These are phyloP conservation scores for Ceratocystis smalleyi DNA, from an alignment of 2,329 filamentous ascomycete genomes.

Conservation along the genomic window DNA sequence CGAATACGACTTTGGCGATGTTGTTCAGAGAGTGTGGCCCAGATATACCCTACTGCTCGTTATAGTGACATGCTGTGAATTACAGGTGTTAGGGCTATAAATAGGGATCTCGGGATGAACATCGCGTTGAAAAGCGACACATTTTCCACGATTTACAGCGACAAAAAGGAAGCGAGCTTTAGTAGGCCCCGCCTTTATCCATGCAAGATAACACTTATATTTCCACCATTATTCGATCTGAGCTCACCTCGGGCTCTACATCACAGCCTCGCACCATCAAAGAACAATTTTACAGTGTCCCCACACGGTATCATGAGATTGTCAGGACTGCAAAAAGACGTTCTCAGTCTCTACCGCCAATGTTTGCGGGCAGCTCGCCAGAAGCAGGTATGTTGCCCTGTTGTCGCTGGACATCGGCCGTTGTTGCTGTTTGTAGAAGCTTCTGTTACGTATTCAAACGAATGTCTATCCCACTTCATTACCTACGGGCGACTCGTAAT, in stretches of 20 bases:
- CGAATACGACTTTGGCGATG: constrained; percentile 43
- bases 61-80: constrained; percentile 48
- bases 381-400: constrained; percentile 50
- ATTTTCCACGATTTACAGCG: no score
- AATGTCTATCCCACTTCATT: neutral
- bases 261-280: neutral
- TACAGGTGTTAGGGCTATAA: no score
- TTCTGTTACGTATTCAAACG: neutral
- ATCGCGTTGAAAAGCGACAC: no score
- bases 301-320: constrained; percentile 31
- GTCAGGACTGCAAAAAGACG: constrained; percentile 82
- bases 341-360: constrained; percentile 68
- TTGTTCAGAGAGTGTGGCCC: constrained; percentile 55
- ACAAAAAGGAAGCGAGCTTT: no score
- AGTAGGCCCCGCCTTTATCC: neutral
- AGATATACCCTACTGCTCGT: constrained; percentile 55
- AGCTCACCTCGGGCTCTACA: neutral
- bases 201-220: neutral
- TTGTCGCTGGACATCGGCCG: neutral
- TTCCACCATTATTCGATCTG: neutral
- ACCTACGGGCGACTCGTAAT: no score
- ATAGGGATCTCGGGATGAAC: no score
- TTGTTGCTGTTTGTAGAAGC: neutral
- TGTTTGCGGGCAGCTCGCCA: constrained; percentile 68
- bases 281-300: neutral